phyloP scores from a whole-genome alignment of 768 basidiomycete species.

The Candolleomyces eurysporus region DNA sequence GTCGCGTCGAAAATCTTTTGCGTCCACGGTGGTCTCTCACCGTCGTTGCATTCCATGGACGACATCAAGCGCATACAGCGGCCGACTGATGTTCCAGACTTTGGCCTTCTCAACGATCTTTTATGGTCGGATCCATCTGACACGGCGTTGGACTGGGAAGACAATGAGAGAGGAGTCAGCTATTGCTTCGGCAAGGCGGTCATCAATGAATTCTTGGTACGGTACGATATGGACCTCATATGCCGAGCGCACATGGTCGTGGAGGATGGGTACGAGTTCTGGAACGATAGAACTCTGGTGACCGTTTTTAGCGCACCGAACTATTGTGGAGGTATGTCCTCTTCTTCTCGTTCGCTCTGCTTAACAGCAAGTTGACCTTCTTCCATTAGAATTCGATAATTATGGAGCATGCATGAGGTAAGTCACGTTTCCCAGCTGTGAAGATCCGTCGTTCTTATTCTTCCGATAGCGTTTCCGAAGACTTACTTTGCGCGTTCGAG shows the following conservation, averaged over 20 bases:
- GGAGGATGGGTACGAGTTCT: slow-evolving; percentile 99
- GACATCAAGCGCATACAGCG: slow-evolving; percentile 97
- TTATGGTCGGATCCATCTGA: slow-evolving; percentile 99
- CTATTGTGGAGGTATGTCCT: slow-evolving; percentile 84
- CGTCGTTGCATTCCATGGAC: slow-evolving; percentile 93
- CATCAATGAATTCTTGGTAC: slow-evolving; percentile 92
- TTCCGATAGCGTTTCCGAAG: slow-evolving; percentile 81
- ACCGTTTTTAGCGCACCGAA: slow-evolving; percentile 99
- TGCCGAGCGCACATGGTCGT: slow-evolving; percentile 99
- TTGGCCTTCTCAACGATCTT: slow-evolving; percentile 93
- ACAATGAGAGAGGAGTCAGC: slow-evolving; percentile 97
- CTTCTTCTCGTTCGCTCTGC: slow-evolving; percentile 4
- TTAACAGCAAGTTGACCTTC: slow-evolving; percentile 17
- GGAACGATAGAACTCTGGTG: slow-evolving; percentile 97
- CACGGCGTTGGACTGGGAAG: slow-evolving; percentile 98
- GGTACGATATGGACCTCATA: slow-evolving; percentile 98
- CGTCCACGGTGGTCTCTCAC: slow-evolving; percentile 94
- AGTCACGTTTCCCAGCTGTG: slow-evolving; percentile 15
- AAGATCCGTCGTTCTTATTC: slow-evolving; percentile 13
- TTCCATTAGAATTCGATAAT: slow-evolving; percentile 79
- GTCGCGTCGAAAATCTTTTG: slow-evolving; percentile 99
- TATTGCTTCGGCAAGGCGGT: slow-evolving; percentile 99
- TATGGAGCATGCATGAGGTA: slow-evolving; percentile 95
- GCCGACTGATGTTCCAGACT: slow-evolving; percentile 98
- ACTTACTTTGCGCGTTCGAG: slow-evolving; percentile 96